Evolutionary conservation across 2,329 filamentous ascomycete genomes (phyloP).

Genomic region (Periconia sp.): DNA sequence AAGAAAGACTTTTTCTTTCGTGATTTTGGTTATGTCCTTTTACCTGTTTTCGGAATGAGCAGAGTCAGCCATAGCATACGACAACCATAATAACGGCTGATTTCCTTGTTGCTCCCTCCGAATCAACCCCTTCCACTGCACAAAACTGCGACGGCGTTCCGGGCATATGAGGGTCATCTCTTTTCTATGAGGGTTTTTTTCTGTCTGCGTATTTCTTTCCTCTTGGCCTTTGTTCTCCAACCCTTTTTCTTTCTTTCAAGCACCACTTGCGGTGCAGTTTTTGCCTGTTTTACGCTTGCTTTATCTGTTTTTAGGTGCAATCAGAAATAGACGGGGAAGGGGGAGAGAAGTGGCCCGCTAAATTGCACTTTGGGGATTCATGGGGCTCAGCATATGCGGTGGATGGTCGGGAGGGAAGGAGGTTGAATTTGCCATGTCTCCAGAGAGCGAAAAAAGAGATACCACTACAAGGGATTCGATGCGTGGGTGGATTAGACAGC

Average conservation of each 20-base stretch:
- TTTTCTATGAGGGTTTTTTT: background rate
- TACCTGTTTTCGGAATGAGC: background rate
- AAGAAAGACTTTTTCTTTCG: background rate
- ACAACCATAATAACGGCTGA: background rate
- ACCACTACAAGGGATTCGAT: background rate
- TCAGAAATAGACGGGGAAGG: background rate
- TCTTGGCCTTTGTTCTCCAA: background rate
- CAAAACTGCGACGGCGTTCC: background rate
- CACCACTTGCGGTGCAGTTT: background rate
- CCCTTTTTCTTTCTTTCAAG: background rate
- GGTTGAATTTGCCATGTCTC: background rate
- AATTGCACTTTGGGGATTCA: slow-evolving; percentile 6
- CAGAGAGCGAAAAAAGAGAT: background rate
- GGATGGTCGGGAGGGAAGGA: background rate
- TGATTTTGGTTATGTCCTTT: background rate
- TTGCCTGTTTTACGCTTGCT: background rate
- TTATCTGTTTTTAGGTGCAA: background rate
- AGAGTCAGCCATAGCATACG: background rate
- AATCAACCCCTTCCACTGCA: background rate
- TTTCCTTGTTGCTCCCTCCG: background rate
- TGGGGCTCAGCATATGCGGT: background rate
- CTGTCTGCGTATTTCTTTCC: background rate
- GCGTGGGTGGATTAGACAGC: background rate
- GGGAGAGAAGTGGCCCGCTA: slow-evolving; percentile 2
- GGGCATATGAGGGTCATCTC: background rate